phyloP scores from a whole-genome alignment of 768 basidiomycete genomes.

The Fomitopsis serialis region DNA sequence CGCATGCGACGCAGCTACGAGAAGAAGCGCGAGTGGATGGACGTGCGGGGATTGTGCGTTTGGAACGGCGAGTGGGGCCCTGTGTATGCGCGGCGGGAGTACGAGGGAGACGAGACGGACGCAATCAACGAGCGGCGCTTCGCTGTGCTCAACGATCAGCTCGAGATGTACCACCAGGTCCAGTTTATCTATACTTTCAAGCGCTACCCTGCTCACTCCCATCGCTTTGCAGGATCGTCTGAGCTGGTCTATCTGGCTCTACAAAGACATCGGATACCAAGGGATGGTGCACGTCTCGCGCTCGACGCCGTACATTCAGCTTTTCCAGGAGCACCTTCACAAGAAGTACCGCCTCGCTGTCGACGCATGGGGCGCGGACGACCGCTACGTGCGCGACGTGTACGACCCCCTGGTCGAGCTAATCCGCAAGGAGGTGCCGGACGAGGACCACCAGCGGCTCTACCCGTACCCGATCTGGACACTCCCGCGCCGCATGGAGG shows the following conservation, averaged over 20 bases:
- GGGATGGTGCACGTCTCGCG: conserved; percentile 76
- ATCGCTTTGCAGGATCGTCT: conserved; percentile 30
- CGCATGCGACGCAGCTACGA: conserved; percentile 56
- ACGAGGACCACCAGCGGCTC: conserved; percentile 42
- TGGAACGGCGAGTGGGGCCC: conserved; percentile 89
- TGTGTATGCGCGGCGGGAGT: conserved; percentile 61
- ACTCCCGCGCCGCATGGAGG: conserved; percentile 45
- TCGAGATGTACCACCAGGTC: conserved; percentile 64
- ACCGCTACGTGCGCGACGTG: conserved; percentile 45
- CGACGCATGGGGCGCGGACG: conserved; percentile 78
- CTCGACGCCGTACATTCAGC: conserved; percentile 66
- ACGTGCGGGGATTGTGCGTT: conserved; percentile 56
- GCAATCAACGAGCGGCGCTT: conserved; percentile 64
- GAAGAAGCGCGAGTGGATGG: conserved; percentile 78
- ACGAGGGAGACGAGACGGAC: conserved; percentile 52
- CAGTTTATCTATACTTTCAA: background rate
- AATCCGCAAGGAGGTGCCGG: conserved; percentile 48
- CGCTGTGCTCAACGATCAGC: conserved; percentile 67
- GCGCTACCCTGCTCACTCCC: background rate
- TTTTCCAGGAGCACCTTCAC: conserved; percentile 62
- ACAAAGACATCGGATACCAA: conserved; percentile 83
- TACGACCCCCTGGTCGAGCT: conserved; percentile 67
- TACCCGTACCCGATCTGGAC: conserved; percentile 67
- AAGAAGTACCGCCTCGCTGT: conserved; percentile 76
- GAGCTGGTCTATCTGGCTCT: conserved; percentile 85